Base-by-base conservation (phyloP, 176 grass and related monocot genomes). In the Juncus inflexus region DNA sequence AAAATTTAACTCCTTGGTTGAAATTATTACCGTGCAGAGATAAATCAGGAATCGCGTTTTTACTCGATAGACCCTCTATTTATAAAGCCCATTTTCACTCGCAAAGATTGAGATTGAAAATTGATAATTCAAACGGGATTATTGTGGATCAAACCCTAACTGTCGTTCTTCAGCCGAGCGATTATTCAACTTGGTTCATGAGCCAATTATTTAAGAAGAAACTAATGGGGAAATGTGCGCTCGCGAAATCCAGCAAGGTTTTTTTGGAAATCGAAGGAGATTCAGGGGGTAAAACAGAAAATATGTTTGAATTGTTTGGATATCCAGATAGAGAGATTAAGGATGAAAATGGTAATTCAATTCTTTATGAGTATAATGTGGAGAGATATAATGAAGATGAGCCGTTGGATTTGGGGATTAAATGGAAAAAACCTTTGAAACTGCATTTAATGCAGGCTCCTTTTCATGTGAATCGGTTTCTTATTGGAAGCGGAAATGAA, bases 401-500 rank as follows among this genome's bases (percentile, higher is more conserved):
- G 52, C 80, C 88, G 76, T 81, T 99, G 61, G 85, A 99, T 89
- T 62, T 99, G 51, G 80, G 79, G 40, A 71, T 99, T 77, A 86
- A 69, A 42, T 99, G 88, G 94, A 99, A 89, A 70, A 53, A 81
- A 69, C 85, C 88, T 69, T 54, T 89, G 55, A 57, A 69, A 62
- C 83, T 83, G 83, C 86, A 77, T 63, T 86, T 78, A 61, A 55
- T 74, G 11, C 82, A 84, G 65, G 76, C 85, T 55, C 88, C 94
- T 53, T 83, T 82, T 77, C 64, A 86, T 75, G 83, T 60, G 64
- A 92, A 60, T 64, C 82, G 94, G 75, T 99, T 92, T 99, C 77
- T 99, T n/a, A 89, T 99, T 77, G 94, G 94, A 55, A 99, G 88
- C 39, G 94, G 94, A 72, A 99, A 91, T 66, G 88, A 99, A 77